Conservation (phyloP, 2,329 filamentous ascomycete genomes). For the Aureobasidium uvarum region DNA sequence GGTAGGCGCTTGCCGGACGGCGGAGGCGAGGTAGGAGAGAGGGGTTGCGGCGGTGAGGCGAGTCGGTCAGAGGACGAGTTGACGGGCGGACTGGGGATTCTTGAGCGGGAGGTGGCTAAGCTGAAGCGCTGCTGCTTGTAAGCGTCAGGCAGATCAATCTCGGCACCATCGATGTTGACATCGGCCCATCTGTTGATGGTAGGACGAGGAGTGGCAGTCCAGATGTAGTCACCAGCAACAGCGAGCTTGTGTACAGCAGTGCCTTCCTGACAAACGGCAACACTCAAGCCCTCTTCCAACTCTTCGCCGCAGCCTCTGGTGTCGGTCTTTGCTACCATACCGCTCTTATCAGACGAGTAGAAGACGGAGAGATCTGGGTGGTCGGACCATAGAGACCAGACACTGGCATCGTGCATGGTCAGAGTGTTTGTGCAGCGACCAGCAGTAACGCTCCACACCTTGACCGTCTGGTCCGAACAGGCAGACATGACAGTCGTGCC, state of each 20-base stretch:
- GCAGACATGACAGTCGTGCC: conserved; percentile 91
- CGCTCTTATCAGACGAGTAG: conserved; percentile 91
- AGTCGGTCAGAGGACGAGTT: conserved; percentile 13
- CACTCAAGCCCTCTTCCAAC: conserved; percentile 81
- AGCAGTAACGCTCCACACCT: conserved; percentile 94
- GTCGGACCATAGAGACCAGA: conserved; percentile 92
- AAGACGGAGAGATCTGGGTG: conserved; percentile 83
- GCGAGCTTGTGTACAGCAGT: conserved; percentile 69
- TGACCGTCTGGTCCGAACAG: conserved; percentile 94
- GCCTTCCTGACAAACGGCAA: conserved; percentile 91
- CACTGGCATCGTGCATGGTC: conserved; percentile 98
- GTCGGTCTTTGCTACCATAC: conserved; percentile 94
- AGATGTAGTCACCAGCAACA: conserved; percentile 70
- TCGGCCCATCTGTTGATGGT: conserved; percentile 92
- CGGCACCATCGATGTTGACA: conserved; percentile 71
- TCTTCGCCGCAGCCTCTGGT: conserved; percentile 67
- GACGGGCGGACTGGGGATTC: conserved; percentile 41
- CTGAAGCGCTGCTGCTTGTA: conserved; percentile 51
- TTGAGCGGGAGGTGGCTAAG: conserved; percentile 47
- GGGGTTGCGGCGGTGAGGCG: conserved; percentile 21
- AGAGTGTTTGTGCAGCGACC: conserved; percentile 97
- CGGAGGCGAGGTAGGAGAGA: conserved; percentile 38
- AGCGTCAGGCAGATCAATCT: conserved; percentile 58
- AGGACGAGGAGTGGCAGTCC: conserved; percentile 86
- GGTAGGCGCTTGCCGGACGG: conserved; percentile 61